Percentiles rank a stretch among this genome's conserved stretches.
Conservation (phyloP, 2,329 filamentous ascomycete species). For the Stachybotrys elegans region DNA sequence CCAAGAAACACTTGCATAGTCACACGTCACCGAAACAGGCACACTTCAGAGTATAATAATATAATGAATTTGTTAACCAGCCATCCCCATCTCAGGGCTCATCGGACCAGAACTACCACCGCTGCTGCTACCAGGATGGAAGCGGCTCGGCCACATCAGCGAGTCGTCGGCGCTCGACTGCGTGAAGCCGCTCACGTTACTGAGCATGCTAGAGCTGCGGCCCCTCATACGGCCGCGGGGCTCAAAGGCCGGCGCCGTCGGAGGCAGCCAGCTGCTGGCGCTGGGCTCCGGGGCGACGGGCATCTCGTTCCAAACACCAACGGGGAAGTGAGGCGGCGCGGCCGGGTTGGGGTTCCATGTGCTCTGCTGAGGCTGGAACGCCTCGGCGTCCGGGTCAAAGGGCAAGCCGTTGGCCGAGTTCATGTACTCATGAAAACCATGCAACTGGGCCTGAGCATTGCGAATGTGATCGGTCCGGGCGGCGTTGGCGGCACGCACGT, state of each 20-base stretch:
- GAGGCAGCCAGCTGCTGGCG: conserved; percentile 28
- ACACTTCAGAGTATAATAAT: too few species aligned
- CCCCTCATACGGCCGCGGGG: conserved; percentile 42
- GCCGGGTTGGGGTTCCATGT: conserved; percentile 30
- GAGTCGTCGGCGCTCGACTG: conserved; percentile 58
- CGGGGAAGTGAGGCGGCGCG: conserved; percentile 26
- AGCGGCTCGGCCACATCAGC: too few species aligned
- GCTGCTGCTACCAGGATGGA: too few species aligned
- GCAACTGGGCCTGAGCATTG: conserved; percentile 24
- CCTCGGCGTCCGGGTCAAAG: conserved; percentile 20
- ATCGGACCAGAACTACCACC: too few species aligned
- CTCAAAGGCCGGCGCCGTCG: conserved; percentile 30
- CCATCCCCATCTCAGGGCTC: too few species aligned
- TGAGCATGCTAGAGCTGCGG: conserved; percentile 63
- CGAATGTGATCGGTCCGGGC: conserved; percentile 23
- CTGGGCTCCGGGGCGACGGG: conserved; percentile 26
- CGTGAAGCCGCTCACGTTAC: conserved; percentile 62
- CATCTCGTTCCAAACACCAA: conserved; percentile 30
- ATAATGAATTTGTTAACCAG: too few species aligned
- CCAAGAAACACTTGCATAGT: too few species aligned
- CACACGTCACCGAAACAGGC: too few species aligned
- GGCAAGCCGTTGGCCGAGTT: conserved; percentile 25
- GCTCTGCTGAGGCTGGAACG: conserved; percentile 18
- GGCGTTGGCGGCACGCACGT: conserved; percentile 28
- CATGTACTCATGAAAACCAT: conserved; percentile 26